phyloP scores from a whole-genome alignment of 2,329 filamentous ascomycete genomes.

The Verticillium tricorpus region DNA sequence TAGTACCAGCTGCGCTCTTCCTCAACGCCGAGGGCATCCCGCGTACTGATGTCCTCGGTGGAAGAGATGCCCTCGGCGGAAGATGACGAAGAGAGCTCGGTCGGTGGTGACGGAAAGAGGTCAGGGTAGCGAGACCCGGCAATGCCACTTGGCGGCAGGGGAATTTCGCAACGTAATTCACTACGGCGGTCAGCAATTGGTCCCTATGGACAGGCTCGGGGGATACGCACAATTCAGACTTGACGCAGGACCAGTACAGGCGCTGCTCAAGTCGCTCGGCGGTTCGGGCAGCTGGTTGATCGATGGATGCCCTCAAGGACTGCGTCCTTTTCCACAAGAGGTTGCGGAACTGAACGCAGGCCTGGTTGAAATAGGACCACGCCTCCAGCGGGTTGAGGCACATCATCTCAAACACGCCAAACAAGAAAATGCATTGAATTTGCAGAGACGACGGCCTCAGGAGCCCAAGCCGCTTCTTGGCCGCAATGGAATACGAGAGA shows the following conservation, averaged over 20 bases:
- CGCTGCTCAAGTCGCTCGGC: slow-evolving; percentile 18
- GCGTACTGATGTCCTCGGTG: background rate
- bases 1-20: slow-evolving; percentile 23
- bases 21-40: slow-evolving; percentile 12
- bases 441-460: slow-evolving; percentile 21
- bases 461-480: slow-evolving; percentile 24
- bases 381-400: slow-evolving; percentile 23
- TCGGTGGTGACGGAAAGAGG: slow-evolving; percentile 22
- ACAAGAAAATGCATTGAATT: slow-evolving; percentile 25
- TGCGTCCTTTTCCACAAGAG: slow-evolving; percentile 8
- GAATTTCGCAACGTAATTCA: slow-evolving; percentile 12
- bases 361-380: slow-evolving; percentile 24
- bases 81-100: slow-evolving; percentile 7
- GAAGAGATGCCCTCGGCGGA: background rate
- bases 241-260: slow-evolving; percentile 28
- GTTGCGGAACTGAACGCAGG: slow-evolving; percentile 19
- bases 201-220: background rate
- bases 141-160: slow-evolving; percentile 10
- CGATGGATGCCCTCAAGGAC: background rate
- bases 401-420: slow-evolving; percentile 28
- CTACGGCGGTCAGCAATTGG: background rate
- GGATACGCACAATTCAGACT: slow-evolving; percentile 21
- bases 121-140: slow-evolving; percentile 21
- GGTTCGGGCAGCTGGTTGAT: background rate
- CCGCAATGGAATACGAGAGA: slow-evolving; percentile 22